Evolutionary conservation across 257 asterid genomes (phyloP).

Genomic region (Prunella vulgaris): DNA sequence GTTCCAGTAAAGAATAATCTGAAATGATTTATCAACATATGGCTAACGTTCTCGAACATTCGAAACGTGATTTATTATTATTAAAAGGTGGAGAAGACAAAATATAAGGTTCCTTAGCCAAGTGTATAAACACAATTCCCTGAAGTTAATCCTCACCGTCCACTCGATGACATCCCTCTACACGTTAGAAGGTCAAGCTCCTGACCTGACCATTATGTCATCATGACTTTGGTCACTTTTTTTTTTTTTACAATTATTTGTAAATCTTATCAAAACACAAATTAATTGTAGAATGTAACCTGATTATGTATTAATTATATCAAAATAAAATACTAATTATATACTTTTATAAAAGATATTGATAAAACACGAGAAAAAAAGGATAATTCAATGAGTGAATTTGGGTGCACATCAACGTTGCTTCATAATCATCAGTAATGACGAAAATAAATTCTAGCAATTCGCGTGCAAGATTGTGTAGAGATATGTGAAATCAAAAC

Average conservation of each 20-base stretch:
- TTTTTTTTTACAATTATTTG: background rate
- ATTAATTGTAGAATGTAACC: too few species aligned
- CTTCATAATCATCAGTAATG: too few species aligned
- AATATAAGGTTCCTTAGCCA: background rate
- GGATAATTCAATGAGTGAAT: too few species aligned
- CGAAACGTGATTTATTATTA: constrained; percentile 4
- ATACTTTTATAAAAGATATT: too few species aligned
- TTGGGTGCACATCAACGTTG: too few species aligned
- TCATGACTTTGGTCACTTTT: background rate
- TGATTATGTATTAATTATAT: too few species aligned
- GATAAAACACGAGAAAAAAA: too few species aligned
- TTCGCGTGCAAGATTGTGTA: too few species aligned
- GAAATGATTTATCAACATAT: background rate
- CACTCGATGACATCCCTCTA: background rate
- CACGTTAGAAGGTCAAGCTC: background rate
- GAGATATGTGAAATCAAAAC: too few species aligned
- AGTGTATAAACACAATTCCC: background rate
- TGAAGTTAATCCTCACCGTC: background rate
- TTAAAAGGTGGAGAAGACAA: background rate
- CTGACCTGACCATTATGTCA: background rate
- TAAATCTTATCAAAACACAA: too few species aligned
- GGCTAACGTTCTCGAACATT: background rate
- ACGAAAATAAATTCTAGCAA: too few species aligned
- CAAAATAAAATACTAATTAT: too few species aligned
- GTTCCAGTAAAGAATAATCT: background rate